Percentiles rank a stretch among this genome's conserved stretches.
These are phyloP conservation scores for Gyromitra esculenta DNA, from an alignment of 2,329 filamentous ascomycete species.

Conservation along the genomic window DNA sequence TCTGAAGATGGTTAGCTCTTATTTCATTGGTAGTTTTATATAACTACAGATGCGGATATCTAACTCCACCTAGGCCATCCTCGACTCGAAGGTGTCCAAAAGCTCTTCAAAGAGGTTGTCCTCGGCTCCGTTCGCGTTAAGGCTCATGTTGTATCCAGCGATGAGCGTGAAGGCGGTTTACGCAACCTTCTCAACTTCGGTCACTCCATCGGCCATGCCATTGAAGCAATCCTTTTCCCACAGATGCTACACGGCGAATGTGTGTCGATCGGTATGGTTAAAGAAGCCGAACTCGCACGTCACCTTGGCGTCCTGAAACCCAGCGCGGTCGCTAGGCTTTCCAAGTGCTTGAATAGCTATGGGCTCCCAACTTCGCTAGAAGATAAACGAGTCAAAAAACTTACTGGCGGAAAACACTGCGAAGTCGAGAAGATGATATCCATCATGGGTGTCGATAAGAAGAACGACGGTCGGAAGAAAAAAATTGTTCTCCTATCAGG, in stretches of 20 bases:
- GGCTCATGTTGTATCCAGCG: conserved; percentile 89
- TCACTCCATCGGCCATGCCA: conserved; percentile 96
- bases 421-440: conserved; percentile 83
- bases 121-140: conserved; percentile 92
- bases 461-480: conserved; percentile 94
- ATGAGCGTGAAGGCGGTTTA: conserved; percentile 92
- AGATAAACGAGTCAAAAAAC: conserved; percentile 81
- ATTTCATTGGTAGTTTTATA: neutral
- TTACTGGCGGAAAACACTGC: conserved; percentile 87
- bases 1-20: conserved; percentile 62
- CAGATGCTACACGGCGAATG: conserved; percentile 96
- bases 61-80: conserved; percentile 43
- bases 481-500: conserved; percentile 92
- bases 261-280: conserved; percentile 97
- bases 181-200: conserved; percentile 97
- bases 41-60: conserved; percentile 15
- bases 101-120: conserved; percentile 78
- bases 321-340: conserved; percentile 85
- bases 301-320: conserved; percentile 86
- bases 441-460: conserved; percentile 99
- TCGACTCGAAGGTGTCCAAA: conserved; percentile 46
- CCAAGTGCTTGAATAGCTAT: conserved; percentile 95
- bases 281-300: conserved; percentile 91
- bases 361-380: conserved; percentile 84
- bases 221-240: conserved; percentile 93